Base-by-base conservation (phyloP, 2,329 filamentous ascomycete species). In the Microsporum ferrugineum region DNA sequence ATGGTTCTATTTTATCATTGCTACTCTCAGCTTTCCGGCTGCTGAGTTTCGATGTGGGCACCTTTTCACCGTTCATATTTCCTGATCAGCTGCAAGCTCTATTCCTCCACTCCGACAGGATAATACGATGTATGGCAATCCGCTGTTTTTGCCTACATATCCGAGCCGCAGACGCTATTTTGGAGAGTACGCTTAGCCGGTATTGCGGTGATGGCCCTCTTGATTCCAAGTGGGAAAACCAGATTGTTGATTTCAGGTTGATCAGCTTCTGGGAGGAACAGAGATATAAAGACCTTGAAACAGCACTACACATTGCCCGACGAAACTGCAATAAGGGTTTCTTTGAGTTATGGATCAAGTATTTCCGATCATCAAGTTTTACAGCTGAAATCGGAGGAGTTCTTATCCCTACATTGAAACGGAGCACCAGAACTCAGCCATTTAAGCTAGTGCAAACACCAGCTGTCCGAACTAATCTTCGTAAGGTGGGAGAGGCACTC, bases 111-210 rank as follows among this genome's bases (percentile, higher is more conserved):
- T 60, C 72, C 55, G 79, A 81, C 66, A 77, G 75, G 62, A 76
- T 82, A 14, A 82, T 95, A 58, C 84, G 88, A 73, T 96, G 91
- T 73, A 79, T 97, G 63, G 87, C 91, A 12, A 82, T 95, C 61
- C 84, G 90, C 65, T 84, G 91, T 62, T 88, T 96, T 65, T 91
- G 87, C 69, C 79, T 89, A 64, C 84, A 90, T 61, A 83, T 95
- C 67, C 84, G 85, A 68, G 88, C 88, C 34, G 87, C 94, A 2
- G 94, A 99, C 72, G 78, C 81, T 65, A 89, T 89, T 64, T 80
- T 88, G 56, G 87, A 95, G 69, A 78, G 82, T 57, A 86, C 95
- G 71, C 75, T 95, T 36, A 75, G 78, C 57, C 79, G 82, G 68
- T 80, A 91, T 71, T 77, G 92, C 60, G 84, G 83, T 47, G 77